Conservation (phyloP, 169 alveolate genomes). For the Eimeria tenella region DNA sequence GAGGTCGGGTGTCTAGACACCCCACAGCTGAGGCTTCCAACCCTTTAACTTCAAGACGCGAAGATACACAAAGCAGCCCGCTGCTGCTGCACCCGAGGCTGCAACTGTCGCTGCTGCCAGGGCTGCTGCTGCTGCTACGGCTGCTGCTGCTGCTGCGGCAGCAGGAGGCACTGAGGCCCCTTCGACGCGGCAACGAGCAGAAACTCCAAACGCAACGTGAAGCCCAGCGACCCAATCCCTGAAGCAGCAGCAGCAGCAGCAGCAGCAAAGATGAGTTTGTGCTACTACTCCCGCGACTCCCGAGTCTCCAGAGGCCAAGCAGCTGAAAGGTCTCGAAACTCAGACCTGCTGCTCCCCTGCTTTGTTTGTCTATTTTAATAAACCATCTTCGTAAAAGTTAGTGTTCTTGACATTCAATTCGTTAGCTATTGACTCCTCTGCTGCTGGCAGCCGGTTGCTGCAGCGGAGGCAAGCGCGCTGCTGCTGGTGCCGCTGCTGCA, state of each 20-base stretch:
- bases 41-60: background rate
- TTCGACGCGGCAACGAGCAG: background rate
- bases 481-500: background rate
- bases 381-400: too few relatives aligned
- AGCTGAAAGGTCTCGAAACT: too few relatives aligned
- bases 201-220: background rate
- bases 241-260: background rate
- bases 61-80: background rate
- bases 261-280: too few relatives aligned
- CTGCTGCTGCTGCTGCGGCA: slow-evolving; percentile 10
- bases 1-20: background rate
- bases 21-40: background rate
- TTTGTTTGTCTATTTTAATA: too few relatives aligned
- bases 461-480: background rate
- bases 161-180: background rate
- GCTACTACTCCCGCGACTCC: too few relatives aligned
- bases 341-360: too few relatives aligned
- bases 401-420: too few relatives aligned
- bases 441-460: too few relatives aligned
- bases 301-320: too few relatives aligned
- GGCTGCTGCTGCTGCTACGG: slow-evolving; percentile 6
- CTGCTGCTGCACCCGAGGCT: background rate
- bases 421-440: too few relatives aligned
- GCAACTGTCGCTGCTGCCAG: background rate
- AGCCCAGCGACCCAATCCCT: background rate